Evolutionary conservation across 1,139 yeast species (phyloP).

Genomic region (Ogataea hybrid): DNA sequence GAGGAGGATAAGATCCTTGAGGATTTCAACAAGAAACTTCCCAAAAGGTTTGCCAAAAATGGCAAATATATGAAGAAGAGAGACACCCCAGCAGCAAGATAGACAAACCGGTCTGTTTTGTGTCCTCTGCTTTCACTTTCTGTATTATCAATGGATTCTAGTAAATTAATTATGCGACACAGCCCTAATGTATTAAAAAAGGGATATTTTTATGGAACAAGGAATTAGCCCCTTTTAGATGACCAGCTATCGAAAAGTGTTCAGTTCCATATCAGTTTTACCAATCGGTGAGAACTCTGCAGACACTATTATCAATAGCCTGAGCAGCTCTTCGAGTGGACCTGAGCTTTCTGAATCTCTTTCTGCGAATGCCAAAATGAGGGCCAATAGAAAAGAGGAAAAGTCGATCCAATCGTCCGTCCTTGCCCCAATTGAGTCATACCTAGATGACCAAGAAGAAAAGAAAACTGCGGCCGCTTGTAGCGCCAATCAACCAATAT

Average conservation of each 20-base stretch:
- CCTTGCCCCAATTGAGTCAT: too few species aligned
- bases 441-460: too few species aligned
- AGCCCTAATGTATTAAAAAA: slow-evolving; percentile 4
- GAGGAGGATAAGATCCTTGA: too few species aligned
- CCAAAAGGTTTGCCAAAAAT: slow-evolving; percentile 19
- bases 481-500: too few species aligned
- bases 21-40: too few species aligned
- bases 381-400: too few species aligned
- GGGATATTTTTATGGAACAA: slow-evolving; percentile 1
- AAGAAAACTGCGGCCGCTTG: too few species aligned
- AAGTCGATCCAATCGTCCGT: too few species aligned
- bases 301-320: slow-evolving; percentile 11
- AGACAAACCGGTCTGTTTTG: neutral
- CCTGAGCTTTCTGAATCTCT: slow-evolving; percentile 19
- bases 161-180: slow-evolving; percentile 3
- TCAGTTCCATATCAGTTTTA: slow-evolving; percentile 14
- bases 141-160: slow-evolving; percentile 8
- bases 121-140: slow-evolving; percentile 1
- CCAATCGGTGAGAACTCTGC: slow-evolving; percentile 15
- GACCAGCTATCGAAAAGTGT: slow-evolving; percentile 10
- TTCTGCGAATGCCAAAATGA: too few species aligned
- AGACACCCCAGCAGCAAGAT: slow-evolving; percentile 1
- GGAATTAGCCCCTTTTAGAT: neutral
- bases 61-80: slow-evolving; percentile 18
- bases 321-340: slow-evolving; percentile 16